Evolutionary conservation across 257 asterid genomes (phyloP).

Genomic region (Verbascum thapsus): DNA sequence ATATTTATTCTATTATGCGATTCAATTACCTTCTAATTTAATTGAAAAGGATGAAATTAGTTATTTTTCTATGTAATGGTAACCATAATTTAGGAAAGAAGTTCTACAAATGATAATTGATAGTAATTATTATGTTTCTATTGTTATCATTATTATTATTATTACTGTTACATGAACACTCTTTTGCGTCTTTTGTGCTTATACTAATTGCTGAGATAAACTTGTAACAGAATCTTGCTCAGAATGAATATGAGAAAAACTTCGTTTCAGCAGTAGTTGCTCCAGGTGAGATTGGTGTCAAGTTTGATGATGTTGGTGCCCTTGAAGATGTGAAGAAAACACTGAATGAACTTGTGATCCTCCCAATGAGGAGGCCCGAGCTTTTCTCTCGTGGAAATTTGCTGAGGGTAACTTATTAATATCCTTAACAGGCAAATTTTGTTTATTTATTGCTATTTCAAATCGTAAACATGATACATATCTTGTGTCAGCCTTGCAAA

Average conservation of each 20-base stretch:
- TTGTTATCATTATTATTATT: no score
- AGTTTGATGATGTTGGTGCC: slow-evolving; percentile 75
- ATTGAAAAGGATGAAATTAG: no score
- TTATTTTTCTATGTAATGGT: no score
- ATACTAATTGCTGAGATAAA: slow-evolving; percentile 10
- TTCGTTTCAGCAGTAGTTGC: slow-evolving; percentile 67
- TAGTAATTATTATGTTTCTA: no score
- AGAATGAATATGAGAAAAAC: slow-evolving; percentile 57
- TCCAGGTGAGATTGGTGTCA: slow-evolving; percentile 71
- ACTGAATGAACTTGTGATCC: slow-evolving; percentile 63
- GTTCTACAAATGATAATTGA: no score
- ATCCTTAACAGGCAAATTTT: not conserved
- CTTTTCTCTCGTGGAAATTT: slow-evolving; percentile 71
- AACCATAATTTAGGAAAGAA: no score
- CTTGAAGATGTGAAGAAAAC: slow-evolving; percentile 66
- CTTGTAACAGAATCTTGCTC: slow-evolving; percentile 55
- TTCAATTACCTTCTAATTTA: no score
- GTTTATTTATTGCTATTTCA: not conserved
- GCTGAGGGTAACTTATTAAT: slow-evolving; percentile 46
- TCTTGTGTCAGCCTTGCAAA: slow-evolving; percentile 64
- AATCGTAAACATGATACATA: not conserved
- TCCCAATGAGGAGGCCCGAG: slow-evolving; percentile 79
- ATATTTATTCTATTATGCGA: no score
- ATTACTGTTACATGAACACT: not conserved
- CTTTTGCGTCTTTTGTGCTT: slow-evolving; percentile 1